Evolutionary conservation across 805 yeast genomes (phyloP).

Genomic region (Martiniozyma abietophila): DNA sequence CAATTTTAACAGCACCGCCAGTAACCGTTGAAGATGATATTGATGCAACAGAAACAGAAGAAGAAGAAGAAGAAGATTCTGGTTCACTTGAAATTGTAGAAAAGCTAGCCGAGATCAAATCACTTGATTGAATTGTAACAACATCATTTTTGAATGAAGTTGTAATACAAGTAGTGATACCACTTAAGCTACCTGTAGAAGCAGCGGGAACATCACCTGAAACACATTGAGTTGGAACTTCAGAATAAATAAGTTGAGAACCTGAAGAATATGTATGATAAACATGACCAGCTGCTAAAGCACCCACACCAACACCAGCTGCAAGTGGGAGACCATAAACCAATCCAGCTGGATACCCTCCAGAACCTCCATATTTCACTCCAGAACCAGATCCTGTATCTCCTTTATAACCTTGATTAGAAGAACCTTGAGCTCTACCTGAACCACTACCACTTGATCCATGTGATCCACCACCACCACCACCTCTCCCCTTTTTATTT

Average conservation of each 20-base stretch:
- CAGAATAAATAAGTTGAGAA: constrained; percentile 8
- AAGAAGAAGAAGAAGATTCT: constrained; percentile 22
- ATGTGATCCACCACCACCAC: background rate
- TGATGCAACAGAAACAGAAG: constrained; percentile 14
- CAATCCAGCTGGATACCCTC: constrained; percentile 10
- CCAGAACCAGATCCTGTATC: constrained; percentile 14
- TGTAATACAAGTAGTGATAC: constrained; percentile 5
- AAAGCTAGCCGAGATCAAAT: constrained; percentile 26
- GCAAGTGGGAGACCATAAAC: constrained; percentile 8
- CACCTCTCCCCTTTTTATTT: constrained; percentile 2
- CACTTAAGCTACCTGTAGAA: constrained; percentile 4
- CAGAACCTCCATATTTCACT: constrained; percentile 5
- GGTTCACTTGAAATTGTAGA: constrained; percentile 35
- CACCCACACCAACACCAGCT: constrained; percentile 7
- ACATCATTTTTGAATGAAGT: too few relatives aligned
- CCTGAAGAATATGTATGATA: constrained; percentile 11
- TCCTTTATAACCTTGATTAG: constrained; percentile 2
- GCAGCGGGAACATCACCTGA: constrained; percentile 1
- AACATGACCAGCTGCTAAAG: constrained; percentile 6
- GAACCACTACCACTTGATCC: background rate
- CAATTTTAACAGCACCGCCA: constrained; percentile 19
- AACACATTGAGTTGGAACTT: constrained; percentile 10
- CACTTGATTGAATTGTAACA: too few relatives aligned
- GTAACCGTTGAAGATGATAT: constrained; percentile 13
- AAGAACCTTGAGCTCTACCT: constrained; percentile 2